Percentiles rank a stretch among this genome's conserved stretches.
Evolutionary conservation across 163 green algal genomes (phyloP).

Genomic region (Coccomyxa subellipsoidea): DNA sequence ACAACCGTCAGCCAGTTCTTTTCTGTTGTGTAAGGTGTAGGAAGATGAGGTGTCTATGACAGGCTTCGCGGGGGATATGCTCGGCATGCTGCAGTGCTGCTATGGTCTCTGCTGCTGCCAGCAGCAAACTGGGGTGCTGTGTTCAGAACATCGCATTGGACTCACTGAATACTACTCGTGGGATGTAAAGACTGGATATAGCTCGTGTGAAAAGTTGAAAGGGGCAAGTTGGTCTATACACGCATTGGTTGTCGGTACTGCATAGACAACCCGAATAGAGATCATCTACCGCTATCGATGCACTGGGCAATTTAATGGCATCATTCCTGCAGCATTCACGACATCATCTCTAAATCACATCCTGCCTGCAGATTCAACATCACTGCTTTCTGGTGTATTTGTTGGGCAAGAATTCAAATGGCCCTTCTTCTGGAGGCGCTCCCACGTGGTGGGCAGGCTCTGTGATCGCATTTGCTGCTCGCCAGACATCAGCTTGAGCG

Average conservation of each 20-base stretch:
- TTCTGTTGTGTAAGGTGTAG: neutral
- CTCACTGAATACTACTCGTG: too few relatives aligned
- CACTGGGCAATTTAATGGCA: too few relatives aligned
- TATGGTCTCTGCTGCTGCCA: neutral
- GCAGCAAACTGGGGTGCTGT: neutral
- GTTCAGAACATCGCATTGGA: too few relatives aligned
- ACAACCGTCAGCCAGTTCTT: neutral
- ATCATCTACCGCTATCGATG: too few relatives aligned
- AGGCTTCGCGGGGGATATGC: neutral
- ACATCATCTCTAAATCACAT: neutral
- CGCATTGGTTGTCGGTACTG: too few relatives aligned
- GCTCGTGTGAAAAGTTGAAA: too few relatives aligned
- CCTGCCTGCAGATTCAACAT: neutral
- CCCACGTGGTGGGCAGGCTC: neutral
- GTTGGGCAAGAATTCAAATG: constrained; percentile 46
- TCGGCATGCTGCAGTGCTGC: neutral
- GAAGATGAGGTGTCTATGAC: neutral
- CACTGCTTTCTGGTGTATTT: constrained; percentile 47
- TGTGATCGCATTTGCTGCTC: neutral
- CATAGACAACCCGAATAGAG: too few relatives aligned
- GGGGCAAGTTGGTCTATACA: too few relatives aligned
- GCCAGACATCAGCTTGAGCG: neutral
- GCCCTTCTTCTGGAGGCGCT: constrained; percentile 36
- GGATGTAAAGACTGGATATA: too few relatives aligned
- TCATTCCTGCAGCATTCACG: neutral